Evolutionary conservation across 2,329 filamentous ascomycete species (phyloP), one percentile per base, ranked within the genome.

Genomic region (Ceratocystis harringtonii): DNA sequence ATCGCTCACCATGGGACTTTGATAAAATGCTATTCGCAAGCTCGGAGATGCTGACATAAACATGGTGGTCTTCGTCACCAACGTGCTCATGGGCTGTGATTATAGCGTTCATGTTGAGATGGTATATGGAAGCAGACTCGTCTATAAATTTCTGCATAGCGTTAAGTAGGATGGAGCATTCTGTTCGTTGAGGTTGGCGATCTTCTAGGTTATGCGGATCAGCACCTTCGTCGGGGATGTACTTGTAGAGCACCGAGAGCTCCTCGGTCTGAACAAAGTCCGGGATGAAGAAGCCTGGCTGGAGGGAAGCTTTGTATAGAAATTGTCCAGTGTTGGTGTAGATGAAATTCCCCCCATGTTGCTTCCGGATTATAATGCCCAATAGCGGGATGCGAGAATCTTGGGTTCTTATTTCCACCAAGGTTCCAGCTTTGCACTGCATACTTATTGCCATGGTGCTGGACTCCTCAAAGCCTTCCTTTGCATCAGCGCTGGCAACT

Each of bases 241-340:
- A 68, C 30, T 67, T 64, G 32, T 65, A 32, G 1, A 71, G 60
- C 10, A 78, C 75, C 44, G 73, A 67, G 48, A 84, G 69, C 45
- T 81, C 79, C 0, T 71, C 72, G 1, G 70, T 66, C 1, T 71
- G 70, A 45, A 74, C 76, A 68, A 84, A 84, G 1, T 74, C 72
- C 6, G 76, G 75, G 61, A 84, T 75, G 3, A 78, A 75, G 70
- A 85, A 85, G 44, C 79, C 72, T 0, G 79, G 75, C 55, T 72
- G 75, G 36, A 80, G 72, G 17, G 74, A 74, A 45, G 76, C 66
- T 63, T 75, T 76, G 7, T 76, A 76, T 17, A 78, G 70, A 71
- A 82, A 79, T 74, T 78, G 78, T 68, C 81, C 82, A 17, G 76
- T 78, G 68, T 72, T 76, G 36, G 79, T 78, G 71, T 83, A 84